These are phyloP conservation scores for Lotmaria passim DNA, from an alignment of 208 protist species.

Conservation along the genomic window DNA sequence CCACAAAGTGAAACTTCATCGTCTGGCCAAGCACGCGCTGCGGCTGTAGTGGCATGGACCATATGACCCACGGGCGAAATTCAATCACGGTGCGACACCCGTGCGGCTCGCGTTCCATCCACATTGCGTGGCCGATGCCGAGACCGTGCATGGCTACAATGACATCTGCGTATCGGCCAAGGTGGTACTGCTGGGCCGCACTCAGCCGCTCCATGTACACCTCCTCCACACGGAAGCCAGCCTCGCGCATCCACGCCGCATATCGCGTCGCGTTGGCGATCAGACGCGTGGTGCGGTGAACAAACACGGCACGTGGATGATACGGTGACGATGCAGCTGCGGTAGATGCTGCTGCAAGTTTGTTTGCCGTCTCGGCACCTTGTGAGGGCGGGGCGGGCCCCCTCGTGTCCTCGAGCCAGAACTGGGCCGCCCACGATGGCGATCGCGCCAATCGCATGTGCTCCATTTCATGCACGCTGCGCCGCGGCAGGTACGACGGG, in stretches of 20 bases:
- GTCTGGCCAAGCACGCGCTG: slow-evolving; percentile 16
- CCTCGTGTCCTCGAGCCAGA: slow-evolving; percentile 12
- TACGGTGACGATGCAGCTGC: slow-evolving; percentile 6
- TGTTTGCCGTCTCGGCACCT: not conserved
- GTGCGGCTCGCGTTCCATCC: slow-evolving; percentile 50
- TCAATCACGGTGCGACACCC: slow-evolving; percentile 51
- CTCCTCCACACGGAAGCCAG: slow-evolving; percentile 56
- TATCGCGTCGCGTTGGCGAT: slow-evolving; percentile 39
- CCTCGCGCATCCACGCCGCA: slow-evolving; percentile 30
- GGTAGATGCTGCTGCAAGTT: not conserved
- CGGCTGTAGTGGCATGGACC: slow-evolving; percentile 30
- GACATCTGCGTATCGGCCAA: slow-evolving; percentile 55
- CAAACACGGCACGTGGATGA: slow-evolving; percentile 42
- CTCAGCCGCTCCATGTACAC: slow-evolving; percentile 40
- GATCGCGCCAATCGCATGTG: slow-evolving; percentile 19
- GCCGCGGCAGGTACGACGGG: slow-evolving; percentile 14
- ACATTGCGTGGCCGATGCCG: slow-evolving; percentile 53
- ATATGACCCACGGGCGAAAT: slow-evolving; percentile 52
- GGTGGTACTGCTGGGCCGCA: slow-evolving; percentile 50
- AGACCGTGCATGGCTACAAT: slow-evolving; percentile 66
- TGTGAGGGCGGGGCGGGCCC: not conserved
- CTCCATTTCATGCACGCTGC: slow-evolving; percentile 28
- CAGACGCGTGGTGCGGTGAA: slow-evolving; percentile 40
- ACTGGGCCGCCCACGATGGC: not conserved
- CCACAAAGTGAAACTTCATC: slow-evolving; percentile 37